phyloP scores from a whole-genome alignment of 164 flowering plant genomes.

The Berberis thunbergii region DNA sequence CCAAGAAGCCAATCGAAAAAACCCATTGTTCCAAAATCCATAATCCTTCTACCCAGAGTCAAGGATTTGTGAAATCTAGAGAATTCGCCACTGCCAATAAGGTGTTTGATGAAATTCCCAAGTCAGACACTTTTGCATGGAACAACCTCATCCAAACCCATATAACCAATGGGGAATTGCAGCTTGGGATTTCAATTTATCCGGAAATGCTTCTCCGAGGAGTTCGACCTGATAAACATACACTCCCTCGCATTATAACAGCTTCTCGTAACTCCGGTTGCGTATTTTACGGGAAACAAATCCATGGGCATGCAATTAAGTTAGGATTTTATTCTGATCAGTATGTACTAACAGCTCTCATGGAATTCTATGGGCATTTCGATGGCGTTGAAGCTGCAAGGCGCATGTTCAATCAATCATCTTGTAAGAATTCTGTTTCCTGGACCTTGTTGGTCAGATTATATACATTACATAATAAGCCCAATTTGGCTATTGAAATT shows the following conservation, averaged over 20 bases:
- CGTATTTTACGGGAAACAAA: constrained; percentile 37
- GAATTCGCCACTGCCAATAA: constrained; percentile 11
- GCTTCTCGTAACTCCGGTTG: constrained; percentile 29
- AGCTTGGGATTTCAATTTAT: constrained; percentile 25
- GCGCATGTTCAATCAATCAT: constrained; percentile 22
- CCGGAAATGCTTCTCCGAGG: constrained; percentile 46
- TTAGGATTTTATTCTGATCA: constrained; percentile 32
- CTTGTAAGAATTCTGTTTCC: constrained; percentile 27
- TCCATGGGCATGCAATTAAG: constrained; percentile 52
- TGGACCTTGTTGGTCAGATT: constrained; percentile 53
- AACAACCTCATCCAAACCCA: constrained; percentile 45
- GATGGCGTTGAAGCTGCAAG: constrained; percentile 34
- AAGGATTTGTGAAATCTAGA: too few relatives aligned
- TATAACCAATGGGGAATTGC: constrained; percentile 20
- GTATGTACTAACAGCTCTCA: constrained; percentile 40
- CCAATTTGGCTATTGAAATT: constrained; percentile 30
- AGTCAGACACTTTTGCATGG: constrained; percentile 41
- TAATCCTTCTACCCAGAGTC: too few relatives aligned
- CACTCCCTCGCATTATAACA: constrained; percentile 52
- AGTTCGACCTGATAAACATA: constrained; percentile 43
- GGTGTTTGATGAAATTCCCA: constrained; percentile 43
- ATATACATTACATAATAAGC: constrained; percentile 28
- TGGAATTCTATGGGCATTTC: constrained; percentile 45
- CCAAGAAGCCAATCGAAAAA: too few relatives aligned
- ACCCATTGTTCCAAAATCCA: too few relatives aligned